A percentile compares a stretch with the other conserved stretches of the same genome.
These are phyloP conservation scores for Clathrus columnatus DNA, from an alignment of 768 basidiomycete genomes.

Conservation along the genomic window DNA sequence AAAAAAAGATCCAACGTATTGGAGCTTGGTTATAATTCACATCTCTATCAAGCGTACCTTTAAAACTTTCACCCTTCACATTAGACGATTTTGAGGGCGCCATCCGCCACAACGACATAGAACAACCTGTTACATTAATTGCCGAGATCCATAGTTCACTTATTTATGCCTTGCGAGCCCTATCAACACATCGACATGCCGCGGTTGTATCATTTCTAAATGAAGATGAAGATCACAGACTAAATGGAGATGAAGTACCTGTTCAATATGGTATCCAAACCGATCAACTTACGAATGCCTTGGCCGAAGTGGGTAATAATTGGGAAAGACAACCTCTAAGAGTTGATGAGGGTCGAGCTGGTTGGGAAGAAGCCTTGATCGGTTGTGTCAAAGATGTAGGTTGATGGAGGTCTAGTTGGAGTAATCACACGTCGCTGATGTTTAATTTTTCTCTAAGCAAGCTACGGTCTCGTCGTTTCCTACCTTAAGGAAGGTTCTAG, in stretches of 20 bases:
- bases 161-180: conserved; percentile 83
- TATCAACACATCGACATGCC: conserved; percentile 65
- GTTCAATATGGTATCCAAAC: conserved; percentile 27
- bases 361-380: conserved; percentile 88
- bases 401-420: conserved; percentile 15
- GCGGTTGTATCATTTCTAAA: conserved; percentile 58
- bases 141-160: conserved; percentile 85
- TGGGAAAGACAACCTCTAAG: conserved; percentile 77
- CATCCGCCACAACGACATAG: conserved; percentile 61
- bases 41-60: conserved; percentile 53
- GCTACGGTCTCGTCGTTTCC: conserved; percentile 68
- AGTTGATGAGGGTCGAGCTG: conserved; percentile 63
- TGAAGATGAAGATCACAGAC: conserved; percentile 28
- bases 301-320: conserved; percentile 77
- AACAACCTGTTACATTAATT: conserved; percentile 68
- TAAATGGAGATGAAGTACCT: conserved; percentile 34
- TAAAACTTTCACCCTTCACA: conserved; percentile 81
- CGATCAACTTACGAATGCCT: conserved; percentile 54
- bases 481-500: conserved; percentile 59
- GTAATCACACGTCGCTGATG: neutral
- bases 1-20: too few species aligned
- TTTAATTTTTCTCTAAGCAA: conserved; percentile 38
- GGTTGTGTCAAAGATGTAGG: conserved; percentile 86
- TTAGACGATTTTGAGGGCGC: conserved; percentile 91
- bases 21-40: too few species aligned